Evolutionary conservation across 345 rosid genomes (phyloP), one percentile per base, ranked within the genome.

Genomic region (Aquilaria sinensis): DNA sequence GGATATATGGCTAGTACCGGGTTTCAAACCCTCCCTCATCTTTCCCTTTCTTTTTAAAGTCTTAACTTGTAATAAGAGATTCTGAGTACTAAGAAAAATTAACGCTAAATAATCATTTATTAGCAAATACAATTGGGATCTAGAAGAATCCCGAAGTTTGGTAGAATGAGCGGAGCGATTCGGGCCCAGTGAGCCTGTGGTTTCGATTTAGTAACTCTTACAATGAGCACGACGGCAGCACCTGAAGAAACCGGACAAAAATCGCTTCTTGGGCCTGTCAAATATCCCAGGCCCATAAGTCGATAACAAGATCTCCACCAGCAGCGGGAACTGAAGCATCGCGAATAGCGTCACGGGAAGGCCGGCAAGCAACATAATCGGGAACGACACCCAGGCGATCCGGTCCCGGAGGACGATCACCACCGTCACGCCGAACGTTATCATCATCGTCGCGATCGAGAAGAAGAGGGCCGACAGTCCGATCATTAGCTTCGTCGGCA

Each of bases 361-460:
- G 51, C 78, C 74, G 10, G 84, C 88, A 1, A 87, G 84, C 59
- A 82, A 56, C 55, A 75, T 55, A 33, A 87, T 78, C 1, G 85
- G 86, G 45, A 76, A 65, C 2, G 62, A 60, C 58, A 77, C 54
- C 90, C 84, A 87, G 0, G 68, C 0, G 2, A 78, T 56, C 10
- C 71, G 52, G 3, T 50, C 41, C 3, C 31, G 66, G 47, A 84
- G 70, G 37, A 77, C 43, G 15, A 77, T 59, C 9, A 14, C 67
- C n/a, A 87, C 69, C 4, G 86, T 61, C 10, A 72, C 53, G n/a
- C 79, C 83, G 59, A 81, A 87, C 14, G 81, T 71, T 31, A 78
- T 61, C 85, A 87, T 85, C 95, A 87, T 87, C 0, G 89, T 79
- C 50, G 83, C 86, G 48, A 87, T 75, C 0, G 95, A 87, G 57